Base-by-base conservation (phyloP, 2,329 filamentous ascomycete species). In the Ophiostoma sp. region DNA sequence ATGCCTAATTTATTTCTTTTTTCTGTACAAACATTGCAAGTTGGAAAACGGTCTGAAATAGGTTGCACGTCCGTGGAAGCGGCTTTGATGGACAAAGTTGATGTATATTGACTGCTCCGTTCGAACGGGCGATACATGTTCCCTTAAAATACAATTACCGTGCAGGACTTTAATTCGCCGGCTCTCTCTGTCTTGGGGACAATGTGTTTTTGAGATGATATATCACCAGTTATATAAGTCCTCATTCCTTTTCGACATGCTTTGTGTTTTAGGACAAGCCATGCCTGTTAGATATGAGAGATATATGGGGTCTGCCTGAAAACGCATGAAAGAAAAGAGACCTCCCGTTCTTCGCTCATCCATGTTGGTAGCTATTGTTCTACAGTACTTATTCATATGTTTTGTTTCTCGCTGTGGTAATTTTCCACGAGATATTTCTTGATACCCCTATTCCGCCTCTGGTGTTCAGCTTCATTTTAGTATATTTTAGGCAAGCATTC, bases 11-110 rank as follows among this genome's bases (percentile, higher is more conserved):
- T 22, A 12, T 22, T 11, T 39, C 25, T 39, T 39, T 9, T 9
- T 39, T 39, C n/a, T n/a, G n/a, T n/a, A n/a, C n/a, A n/a, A n/a
- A n/a, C n/a, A n/a, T n/a, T n/a, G n/a, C n/a, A n/a, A n/a, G n/a
- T n/a, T n/a, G n/a, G n/a, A n/a, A n/a, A n/a, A n/a, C n/a, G n/a
- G n/a, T n/a, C n/a, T n/a, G n/a, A n/a, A n/a, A n/a, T n/a, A n/a
- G 15, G 7, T 28, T 33, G 64, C 42, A 25, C 22, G 64, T 50
- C 42, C 64, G 8, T 22, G 17, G 64, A 22, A 33, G 33, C 64
- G 64, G 64, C 64, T 68, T 50, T 68, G 25, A 68, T 50, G 42
- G 19, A 22, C 64, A 68, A 68, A 68, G 42, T 33, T 33, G 63
- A 4, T 48, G 22, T 25, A 68, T 50, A 68, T n/a, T 68, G 39